Percentiles rank a stretch among this genome's conserved stretches.
phyloP scores from a whole-genome alignment of 208 protist species.

The Acanthamoeba royreba region DNA sequence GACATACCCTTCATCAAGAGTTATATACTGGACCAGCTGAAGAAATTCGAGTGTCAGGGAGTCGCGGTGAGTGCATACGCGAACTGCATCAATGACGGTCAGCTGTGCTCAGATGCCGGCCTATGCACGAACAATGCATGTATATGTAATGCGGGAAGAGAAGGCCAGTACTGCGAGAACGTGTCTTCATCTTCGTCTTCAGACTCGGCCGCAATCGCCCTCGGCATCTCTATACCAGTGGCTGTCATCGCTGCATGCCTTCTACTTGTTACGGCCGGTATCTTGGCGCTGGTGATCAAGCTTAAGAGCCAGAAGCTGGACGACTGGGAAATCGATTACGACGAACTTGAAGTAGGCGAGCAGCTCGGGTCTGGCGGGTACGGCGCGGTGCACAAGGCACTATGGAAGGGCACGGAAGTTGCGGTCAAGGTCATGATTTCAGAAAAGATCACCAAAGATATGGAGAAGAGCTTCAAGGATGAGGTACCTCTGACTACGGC shows the following conservation, averaged over 20 bases:
- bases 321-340: no score
- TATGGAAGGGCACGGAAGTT: not conserved
- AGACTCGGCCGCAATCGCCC: not conserved
- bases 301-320: no score
- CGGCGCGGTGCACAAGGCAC: not conserved
- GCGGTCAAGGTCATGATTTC: not conserved
- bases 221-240: no score
- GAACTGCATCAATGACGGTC: no score
- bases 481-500: not conserved
- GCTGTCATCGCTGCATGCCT: no score
- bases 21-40: no score
- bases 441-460: not conserved
- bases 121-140: not conserved
- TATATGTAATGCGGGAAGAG: not conserved
- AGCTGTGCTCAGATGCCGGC: not conserved
- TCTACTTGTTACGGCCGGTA: no score
- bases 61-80: no score
- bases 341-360: no score
- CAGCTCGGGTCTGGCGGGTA: not conserved
- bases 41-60: no score
- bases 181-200: not conserved
- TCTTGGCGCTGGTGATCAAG: no score
- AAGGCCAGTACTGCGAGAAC: not conserved
- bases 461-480: not conserved
- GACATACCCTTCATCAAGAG: no score